Evolutionary conservation across 2,329 filamentous ascomycete genomes (phyloP).

Genomic region (Fusarium sp.): DNA sequence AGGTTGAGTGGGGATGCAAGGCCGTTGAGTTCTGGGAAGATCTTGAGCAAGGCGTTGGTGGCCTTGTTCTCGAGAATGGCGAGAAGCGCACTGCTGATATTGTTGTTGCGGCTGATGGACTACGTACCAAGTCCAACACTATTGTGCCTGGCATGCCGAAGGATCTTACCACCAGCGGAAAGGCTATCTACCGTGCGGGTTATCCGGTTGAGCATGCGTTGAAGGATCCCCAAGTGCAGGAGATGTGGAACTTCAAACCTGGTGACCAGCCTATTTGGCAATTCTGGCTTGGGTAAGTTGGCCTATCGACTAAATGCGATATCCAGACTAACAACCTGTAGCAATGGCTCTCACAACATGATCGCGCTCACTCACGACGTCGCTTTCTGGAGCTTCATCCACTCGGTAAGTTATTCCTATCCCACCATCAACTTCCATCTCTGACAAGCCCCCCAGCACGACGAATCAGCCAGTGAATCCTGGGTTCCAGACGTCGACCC

Average conservation of each 20-base stretch:
- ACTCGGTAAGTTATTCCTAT: background rate
- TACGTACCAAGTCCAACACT: conserved; percentile 27
- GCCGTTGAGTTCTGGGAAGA: conserved; percentile 36
- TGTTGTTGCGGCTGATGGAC: conserved; percentile 25
- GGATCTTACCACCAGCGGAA: conserved; percentile 17
- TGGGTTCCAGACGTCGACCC: conserved; percentile 33
- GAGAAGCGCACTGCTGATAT: conserved; percentile 33
- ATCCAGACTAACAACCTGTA: background rate
- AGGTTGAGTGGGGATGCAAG: conserved; percentile 30
- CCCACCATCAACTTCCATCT: accelerated
- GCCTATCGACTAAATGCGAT: accelerated
- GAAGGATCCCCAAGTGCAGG: conserved; percentile 19
- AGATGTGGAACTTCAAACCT: conserved; percentile 38
- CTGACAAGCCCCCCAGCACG: background rate
- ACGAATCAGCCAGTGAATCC: conserved; percentile 28
- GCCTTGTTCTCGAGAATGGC: conserved; percentile 27
- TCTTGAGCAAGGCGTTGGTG: conserved; percentile 14
- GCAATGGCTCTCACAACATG: conserved; percentile 36
- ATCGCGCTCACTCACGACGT: conserved; percentile 21
- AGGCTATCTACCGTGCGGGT: conserved; percentile 29
- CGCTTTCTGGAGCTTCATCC: conserved; percentile 37
- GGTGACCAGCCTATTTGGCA: conserved; percentile 25
- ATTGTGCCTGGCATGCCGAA: conserved; percentile 27
- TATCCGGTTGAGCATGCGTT: conserved; percentile 32
- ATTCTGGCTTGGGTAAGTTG: conserved; percentile 32